Evolutionary conservation across 768 basidiomycete genomes (phyloP).

Genomic region (Megacollybia marginata): DNA sequence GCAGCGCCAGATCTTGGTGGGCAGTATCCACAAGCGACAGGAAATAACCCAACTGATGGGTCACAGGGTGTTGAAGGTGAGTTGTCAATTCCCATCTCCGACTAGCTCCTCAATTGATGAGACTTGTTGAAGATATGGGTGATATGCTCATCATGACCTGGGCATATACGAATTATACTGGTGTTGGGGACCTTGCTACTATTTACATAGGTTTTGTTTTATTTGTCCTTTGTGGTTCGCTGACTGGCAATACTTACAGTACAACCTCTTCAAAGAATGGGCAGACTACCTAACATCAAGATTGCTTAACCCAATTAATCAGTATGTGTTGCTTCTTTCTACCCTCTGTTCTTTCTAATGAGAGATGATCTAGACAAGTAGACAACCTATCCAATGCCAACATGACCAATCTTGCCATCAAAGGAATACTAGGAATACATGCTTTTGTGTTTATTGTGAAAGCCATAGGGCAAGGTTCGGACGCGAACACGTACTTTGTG

Average conservation of each 20-base stretch:
- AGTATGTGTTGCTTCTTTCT: neutral
- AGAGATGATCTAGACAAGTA: neutral
- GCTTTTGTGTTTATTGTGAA: conserved; percentile 8
- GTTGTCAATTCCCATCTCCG: neutral
- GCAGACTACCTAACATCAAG: conserved; percentile 4
- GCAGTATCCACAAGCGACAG: neutral
- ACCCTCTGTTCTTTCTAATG: neutral
- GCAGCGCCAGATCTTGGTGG: conserved; percentile 13
- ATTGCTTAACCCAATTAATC: neutral
- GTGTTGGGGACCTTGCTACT: neutral
- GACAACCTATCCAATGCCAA: conserved; percentile 2
- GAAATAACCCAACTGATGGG: neutral
- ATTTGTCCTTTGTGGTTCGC: neutral
- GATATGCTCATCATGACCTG: conserved; percentile 5
- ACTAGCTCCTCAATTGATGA: neutral
- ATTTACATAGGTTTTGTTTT: neutral
- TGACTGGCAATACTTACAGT: neutral
- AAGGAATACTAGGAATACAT: conserved; percentile 6
- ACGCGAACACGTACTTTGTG: no score
- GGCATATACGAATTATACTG: conserved; percentile 2
- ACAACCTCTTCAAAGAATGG: conserved; percentile 1
- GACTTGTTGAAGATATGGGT: neutral
- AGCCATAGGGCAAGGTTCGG: no score
- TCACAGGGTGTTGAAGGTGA: neutral
- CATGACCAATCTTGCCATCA: conserved; percentile 9